These are phyloP conservation scores for Huntiella savannae DNA, from an alignment of 2,329 filamentous ascomycete genomes.

Conservation along the genomic window DNA sequence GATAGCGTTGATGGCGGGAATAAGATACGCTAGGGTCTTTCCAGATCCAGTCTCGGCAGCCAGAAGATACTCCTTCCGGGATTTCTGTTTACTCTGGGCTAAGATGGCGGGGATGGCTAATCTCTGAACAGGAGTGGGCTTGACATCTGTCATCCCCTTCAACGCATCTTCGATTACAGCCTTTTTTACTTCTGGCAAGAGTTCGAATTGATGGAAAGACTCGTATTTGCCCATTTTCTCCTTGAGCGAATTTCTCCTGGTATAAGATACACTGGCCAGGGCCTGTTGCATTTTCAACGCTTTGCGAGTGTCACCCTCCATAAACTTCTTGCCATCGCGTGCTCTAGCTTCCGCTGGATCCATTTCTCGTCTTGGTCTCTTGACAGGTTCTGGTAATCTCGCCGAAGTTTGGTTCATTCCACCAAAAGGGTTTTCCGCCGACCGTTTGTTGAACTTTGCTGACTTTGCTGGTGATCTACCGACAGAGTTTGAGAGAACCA, in stretches of 20 bases:
- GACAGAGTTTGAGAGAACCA: conserved; percentile 38
- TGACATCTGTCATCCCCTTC: conserved; percentile 51
- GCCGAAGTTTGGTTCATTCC: conserved; percentile 37
- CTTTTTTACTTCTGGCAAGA: conserved; percentile 52
- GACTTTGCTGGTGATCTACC: conserved; percentile 22
- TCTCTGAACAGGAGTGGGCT: conserved; percentile 75
- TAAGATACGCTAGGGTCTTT: conserved; percentile 82
- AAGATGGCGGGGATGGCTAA: conserved; percentile 73
- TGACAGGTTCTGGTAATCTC: conserved; percentile 15
- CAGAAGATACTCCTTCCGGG: conserved; percentile 46
- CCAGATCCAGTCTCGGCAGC: conserved; percentile 94
- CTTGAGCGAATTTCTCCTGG: conserved; percentile 34
- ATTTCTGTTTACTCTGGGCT: conserved; percentile 25
- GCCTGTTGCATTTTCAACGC: conserved; percentile 87
- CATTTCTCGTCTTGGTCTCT: no score
- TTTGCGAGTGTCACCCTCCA: conserved; percentile 31
- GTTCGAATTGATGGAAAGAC: conserved; percentile 61
- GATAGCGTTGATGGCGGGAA: conserved; percentile 68
- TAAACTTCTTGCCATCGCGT: conserved; percentile 20
- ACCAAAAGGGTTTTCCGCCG: conserved; percentile 30
- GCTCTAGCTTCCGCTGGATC: no score
- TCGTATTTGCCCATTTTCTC: conserved; percentile 46
- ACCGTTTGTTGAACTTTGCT: conserved; percentile 20
- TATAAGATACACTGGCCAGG: conserved; percentile 59
- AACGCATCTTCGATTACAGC: conserved; percentile 58